A percentile compares a stretch with the other conserved stretches of the same genome.
Conservation (phyloP, 2,329 filamentous ascomycete genomes). For the Harringtonia aguacate region DNA sequence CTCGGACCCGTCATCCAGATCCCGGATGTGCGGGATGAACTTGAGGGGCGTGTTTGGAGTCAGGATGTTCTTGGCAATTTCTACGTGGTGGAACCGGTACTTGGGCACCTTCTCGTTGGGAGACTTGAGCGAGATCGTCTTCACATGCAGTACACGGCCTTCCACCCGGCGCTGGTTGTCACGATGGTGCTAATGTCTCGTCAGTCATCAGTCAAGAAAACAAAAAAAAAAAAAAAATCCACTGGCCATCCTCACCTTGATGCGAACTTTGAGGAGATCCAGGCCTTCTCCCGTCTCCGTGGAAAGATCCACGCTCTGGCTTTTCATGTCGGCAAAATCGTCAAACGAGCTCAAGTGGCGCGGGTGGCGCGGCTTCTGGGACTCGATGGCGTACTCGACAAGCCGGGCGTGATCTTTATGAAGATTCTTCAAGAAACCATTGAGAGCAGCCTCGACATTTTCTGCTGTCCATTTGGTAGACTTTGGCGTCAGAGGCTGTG, state of each 20-base stretch:
- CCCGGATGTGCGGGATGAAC: conserved; percentile 48
- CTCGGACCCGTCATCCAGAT: conserved; percentile 37
- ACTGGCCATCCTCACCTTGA: conserved; percentile 30
- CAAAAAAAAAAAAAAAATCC: no score
- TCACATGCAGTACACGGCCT: conserved; percentile 7
- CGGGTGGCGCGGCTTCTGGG: conserved; percentile 11
- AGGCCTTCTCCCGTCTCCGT: conserved; percentile 20
- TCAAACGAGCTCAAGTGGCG: conserved; percentile 19
- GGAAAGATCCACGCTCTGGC: conserved; percentile 18
- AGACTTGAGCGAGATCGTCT: conserved; percentile 35
- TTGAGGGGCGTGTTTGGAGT: conserved; percentile 50
- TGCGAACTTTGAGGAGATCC: conserved; percentile 34
- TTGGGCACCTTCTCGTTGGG: conserved; percentile 41
- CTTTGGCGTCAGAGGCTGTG: neutral
- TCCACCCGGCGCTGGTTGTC: conserved; percentile 9
- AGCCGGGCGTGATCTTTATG: conserved; percentile 33
- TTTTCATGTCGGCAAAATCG: conserved; percentile 34
- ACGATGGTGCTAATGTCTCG: conserved; percentile 3
- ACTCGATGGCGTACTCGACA: conserved; percentile 32
- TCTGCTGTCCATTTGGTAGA: conserved; percentile 28
- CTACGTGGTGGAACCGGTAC: conserved; percentile 49
- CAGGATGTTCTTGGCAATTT: conserved; percentile 48
- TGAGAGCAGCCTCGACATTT: conserved; percentile 30
- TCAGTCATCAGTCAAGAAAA: neutral
- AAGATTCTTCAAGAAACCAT: conserved; percentile 30